Evolutionary conservation across 345 rosid species (phyloP).

Genomic region (Iberis pinnata): DNA sequence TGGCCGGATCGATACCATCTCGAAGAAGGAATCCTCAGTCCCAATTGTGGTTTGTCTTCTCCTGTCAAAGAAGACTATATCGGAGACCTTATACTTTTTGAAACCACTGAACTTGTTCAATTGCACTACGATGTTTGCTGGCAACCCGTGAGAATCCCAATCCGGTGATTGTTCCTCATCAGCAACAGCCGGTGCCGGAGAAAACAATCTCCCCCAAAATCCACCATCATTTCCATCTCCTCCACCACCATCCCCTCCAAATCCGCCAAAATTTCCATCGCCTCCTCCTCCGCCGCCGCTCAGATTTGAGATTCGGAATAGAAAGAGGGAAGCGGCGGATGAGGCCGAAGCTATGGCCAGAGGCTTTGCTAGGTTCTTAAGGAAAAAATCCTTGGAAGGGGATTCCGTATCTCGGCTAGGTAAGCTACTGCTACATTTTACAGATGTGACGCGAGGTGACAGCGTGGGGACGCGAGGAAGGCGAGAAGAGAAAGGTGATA

Average conservation of each 20-base stretch:
- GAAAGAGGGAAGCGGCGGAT: slow-evolving; percentile 46
- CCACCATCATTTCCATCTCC: slow-evolving; percentile 37
- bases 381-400: slow-evolving; percentile 17
- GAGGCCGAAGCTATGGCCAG: slow-evolving; percentile 38
- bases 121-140: slow-evolving; percentile 77
- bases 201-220: slow-evolving; percentile 53
- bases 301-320: slow-evolving; percentile 40
- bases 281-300: slow-evolving; percentile 35
- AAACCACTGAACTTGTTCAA: slow-evolving; percentile 77
- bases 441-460: slow-evolving; percentile 1
- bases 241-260: slow-evolving; percentile 47
- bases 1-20: slow-evolving; percentile 85
- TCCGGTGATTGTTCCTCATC: slow-evolving; percentile 64
- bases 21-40: slow-evolving; percentile 86
- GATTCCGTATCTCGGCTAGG: slow-evolving; percentile 18
- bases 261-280: slow-evolving; percentile 41
- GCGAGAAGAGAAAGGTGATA: slow-evolving; percentile 24
- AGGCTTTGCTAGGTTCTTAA: slow-evolving; percentile 40
- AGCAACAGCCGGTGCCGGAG: slow-evolving; percentile 56
- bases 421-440: slow-evolving; percentile 33
- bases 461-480: slow-evolving; percentile 21
- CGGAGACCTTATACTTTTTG: slow-evolving; percentile 79
- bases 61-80: slow-evolving; percentile 70
- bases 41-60: slow-evolving; percentile 56
- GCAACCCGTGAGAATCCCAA: slow-evolving; percentile 89